These are phyloP conservation scores for Cymbopogon citratus DNA, from an alignment of 176 grass and related monocot species.

Conservation along the genomic window DNA sequence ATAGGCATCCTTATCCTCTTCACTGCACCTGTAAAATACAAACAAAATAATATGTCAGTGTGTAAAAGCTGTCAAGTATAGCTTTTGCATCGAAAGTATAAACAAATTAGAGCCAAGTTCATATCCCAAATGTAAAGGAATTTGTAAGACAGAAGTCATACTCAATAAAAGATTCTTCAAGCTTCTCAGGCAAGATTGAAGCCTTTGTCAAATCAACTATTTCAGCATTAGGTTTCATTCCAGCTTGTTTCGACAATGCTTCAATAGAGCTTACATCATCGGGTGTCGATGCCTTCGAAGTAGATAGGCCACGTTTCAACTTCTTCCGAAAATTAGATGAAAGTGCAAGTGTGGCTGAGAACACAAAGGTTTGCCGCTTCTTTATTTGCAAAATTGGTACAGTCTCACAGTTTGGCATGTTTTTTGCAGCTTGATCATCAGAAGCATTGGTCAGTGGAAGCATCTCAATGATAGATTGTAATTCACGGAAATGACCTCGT, in stretches of 20 bases:
- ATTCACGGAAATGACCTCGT: constrained; percentile 73
- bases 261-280: constrained; percentile 71
- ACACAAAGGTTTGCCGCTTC: constrained; percentile 93
- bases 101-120: neutral
- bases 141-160: constrained; percentile 34
- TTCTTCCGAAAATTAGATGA: constrained; percentile 92
- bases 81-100: constrained; percentile 14
- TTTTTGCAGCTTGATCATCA: constrained; percentile 25
- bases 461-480: constrained; percentile 93
- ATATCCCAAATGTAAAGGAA: constrained; percentile 5
- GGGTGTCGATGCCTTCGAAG: constrained; percentile 32
- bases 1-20: constrained; percentile 88
- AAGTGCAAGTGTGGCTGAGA: constrained; percentile 86
- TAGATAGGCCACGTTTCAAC: constrained; percentile 64
- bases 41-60: constrained; percentile 1
- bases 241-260: constrained; percentile 68
- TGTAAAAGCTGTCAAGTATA: neutral
- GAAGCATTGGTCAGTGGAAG: constrained; percentile 46
- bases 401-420: constrained; percentile 44
- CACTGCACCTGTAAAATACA: constrained; percentile 58
- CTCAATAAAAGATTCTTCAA: constrained; percentile 93
- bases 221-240: constrained; percentile 86
- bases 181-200: constrained; percentile 76
- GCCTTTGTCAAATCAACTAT: constrained; percentile 80
- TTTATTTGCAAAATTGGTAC: constrained; percentile 66